Conservation (phyloP, 2,329 filamentous ascomycete genomes). For the Ophiocordyceps robertsii region DNA sequence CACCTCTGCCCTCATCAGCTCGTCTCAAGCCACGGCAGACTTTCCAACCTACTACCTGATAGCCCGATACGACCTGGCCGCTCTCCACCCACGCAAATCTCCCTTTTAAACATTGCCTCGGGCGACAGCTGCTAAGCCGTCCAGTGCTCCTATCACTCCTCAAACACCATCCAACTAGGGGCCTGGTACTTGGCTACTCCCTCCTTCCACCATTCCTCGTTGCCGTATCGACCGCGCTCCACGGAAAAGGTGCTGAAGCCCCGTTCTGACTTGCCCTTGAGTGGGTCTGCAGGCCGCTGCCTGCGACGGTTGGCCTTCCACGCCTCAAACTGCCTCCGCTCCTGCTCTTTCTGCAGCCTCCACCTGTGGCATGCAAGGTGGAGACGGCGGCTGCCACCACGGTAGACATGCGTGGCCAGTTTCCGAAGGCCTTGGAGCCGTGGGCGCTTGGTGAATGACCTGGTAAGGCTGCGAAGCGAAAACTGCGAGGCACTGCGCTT, state of each 20-base stretch:
- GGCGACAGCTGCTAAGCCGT: not conserved
- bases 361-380: constrained; percentile 12
- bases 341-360: constrained; percentile 11
- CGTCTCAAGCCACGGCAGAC: too few relatives aligned
- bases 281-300: constrained; percentile 9
- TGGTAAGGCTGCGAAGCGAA: constrained; percentile 14
- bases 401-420: constrained; percentile 15
- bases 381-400: constrained; percentile 12
- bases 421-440: constrained; percentile 13
- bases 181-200: constrained; percentile 18
- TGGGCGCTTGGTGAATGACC: constrained; percentile 12
- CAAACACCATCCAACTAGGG: constrained; percentile 19
- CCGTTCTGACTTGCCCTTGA: constrained; percentile 12
- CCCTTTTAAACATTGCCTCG: too few relatives aligned
- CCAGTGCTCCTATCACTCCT: not conserved
- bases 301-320: constrained; percentile 15
- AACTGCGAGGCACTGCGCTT: constrained; percentile 19
- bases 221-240: constrained; percentile 9
- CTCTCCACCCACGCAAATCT: too few relatives aligned
- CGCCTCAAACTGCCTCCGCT: constrained; percentile 12
- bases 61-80: not conserved
- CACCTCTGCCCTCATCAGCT: too few relatives aligned
- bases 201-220: constrained; percentile 22
- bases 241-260: constrained; percentile 11
- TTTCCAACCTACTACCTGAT: too few relatives aligned